Conservation (phyloP, 495 filamentous ascomycete genomes). For the Penicillium parvum region DNA sequence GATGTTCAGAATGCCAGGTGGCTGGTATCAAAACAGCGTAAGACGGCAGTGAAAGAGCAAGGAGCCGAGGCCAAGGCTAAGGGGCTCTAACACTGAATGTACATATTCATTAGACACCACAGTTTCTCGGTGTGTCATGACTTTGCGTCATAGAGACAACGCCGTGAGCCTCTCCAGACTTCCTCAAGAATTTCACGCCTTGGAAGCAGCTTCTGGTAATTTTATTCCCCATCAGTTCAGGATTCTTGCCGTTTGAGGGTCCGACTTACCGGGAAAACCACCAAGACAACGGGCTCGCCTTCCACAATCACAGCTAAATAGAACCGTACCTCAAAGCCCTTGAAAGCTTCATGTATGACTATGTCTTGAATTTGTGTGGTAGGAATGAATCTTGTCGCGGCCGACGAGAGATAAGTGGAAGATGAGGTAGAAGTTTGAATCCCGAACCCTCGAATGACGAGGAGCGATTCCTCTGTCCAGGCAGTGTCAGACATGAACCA, state of each 20-base stretch:
- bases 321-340: constrained; percentile 85
- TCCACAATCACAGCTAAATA: constrained; percentile 89
- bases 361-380: constrained; percentile 88
- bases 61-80: constrained; percentile 14
- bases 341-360: constrained; percentile 92
- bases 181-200: constrained; percentile 65
- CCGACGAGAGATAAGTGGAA: constrained; percentile 55
- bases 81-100: constrained; percentile 3
- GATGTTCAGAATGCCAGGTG: constrained; percentile 75
- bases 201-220: constrained; percentile 59
- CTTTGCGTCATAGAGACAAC: constrained; percentile 70
- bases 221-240: constrained; percentile 5
- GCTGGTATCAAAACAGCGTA: constrained; percentile 63
- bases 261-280: constrained; percentile 79
- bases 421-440: constrained; percentile 80
- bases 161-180: constrained; percentile 77
- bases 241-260: background rate
- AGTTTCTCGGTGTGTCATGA: constrained; percentile 21
- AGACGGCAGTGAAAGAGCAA: constrained; percentile 16
- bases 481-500: no score
- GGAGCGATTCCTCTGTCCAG: constrained; percentile 71
- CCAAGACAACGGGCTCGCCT: constrained; percentile 80
- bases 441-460: constrained; percentile 84
- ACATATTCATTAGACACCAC: constrained; percentile 16
- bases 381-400: constrained; percentile 86